phyloP scores from a whole-genome alignment of 768 basidiomycete genomes.

The Leccinum obscurum region DNA sequence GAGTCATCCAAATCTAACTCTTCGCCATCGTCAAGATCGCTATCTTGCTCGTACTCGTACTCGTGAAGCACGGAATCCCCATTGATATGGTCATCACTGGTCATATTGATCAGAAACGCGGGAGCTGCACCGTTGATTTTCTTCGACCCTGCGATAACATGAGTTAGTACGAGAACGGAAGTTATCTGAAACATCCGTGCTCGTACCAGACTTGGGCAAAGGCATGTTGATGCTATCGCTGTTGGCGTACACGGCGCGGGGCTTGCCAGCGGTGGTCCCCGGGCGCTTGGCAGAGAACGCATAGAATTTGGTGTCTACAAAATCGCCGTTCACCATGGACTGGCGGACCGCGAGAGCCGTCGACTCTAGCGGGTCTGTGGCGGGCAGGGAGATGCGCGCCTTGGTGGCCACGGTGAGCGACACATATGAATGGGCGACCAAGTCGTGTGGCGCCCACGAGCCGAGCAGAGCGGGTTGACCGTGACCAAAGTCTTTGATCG shows the following conservation, averaged over 20 bases:
- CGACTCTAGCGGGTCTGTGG: conserved; percentile 17
- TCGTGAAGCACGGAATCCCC: conserved; percentile 25
- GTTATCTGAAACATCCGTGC: conserved; percentile 2
- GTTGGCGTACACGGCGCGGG: conserved; percentile 29
- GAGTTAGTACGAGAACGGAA: neutral
- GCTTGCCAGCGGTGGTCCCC: conserved; percentile 16
- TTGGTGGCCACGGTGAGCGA: conserved; percentile 23
- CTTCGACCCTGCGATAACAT: conserved; percentile 10
- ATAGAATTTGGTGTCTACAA: conserved; percentile 32
- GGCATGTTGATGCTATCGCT: conserved; percentile 15
- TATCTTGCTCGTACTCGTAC: conserved; percentile 30
- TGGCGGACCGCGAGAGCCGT: conserved; percentile 20
- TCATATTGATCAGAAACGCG: conserved; percentile 24
- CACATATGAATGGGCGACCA: conserved; percentile 22
- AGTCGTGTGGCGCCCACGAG: conserved; percentile 17
- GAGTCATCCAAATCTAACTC: neutral
- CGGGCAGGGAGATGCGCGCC: conserved; percentile 7
- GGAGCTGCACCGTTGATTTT: conserved; percentile 6
- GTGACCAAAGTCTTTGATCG: conserved; percentile 28
- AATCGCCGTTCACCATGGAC: conserved; percentile 28
- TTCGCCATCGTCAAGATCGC: conserved; percentile 31
- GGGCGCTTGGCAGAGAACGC: conserved; percentile 23
- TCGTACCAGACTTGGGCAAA: conserved; percentile 16
- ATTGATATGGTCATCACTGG: conserved; percentile 20
- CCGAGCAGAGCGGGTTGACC: conserved; percentile 27